Evolutionary conservation across 805 yeast genomes (phyloP).

Genomic region (Lipomyces yamadae): DNA sequence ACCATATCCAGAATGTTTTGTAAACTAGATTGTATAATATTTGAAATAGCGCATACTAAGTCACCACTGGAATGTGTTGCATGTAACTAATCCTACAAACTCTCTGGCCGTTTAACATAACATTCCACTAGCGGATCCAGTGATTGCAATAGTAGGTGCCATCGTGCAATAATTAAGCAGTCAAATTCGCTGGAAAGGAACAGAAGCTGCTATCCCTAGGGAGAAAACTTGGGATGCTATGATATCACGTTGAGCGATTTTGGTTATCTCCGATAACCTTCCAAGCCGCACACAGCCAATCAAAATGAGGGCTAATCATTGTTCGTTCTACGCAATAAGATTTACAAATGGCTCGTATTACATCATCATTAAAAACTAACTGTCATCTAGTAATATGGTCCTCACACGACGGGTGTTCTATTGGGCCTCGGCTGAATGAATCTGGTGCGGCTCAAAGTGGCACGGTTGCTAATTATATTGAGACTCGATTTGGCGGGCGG

Average conservation of each 20-base stretch:
- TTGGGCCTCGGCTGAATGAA: too few relatives aligned
- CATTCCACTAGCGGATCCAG: slow-evolving; percentile 41
- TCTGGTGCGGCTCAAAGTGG: too few relatives aligned
- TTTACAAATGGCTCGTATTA: too few relatives aligned
- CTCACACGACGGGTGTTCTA: too few relatives aligned
- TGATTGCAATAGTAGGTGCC: slow-evolving; percentile 40
- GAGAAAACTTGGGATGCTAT: neutral
- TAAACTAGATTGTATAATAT: slow-evolving; percentile 7
- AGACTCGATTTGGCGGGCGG: too few relatives aligned
- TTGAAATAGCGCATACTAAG: neutral
- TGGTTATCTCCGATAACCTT: neutral
- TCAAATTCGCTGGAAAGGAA: neutral
- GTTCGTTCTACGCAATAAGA: too few relatives aligned
- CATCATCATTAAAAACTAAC: neutral
- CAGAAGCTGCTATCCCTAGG: neutral
- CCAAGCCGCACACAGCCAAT: too few relatives aligned
- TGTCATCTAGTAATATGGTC: neutral
- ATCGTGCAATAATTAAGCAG: slow-evolving; percentile 8
- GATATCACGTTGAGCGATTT: neutral
- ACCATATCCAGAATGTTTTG: neutral
- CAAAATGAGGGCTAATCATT: too few relatives aligned
- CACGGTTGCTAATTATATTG: too few relatives aligned
- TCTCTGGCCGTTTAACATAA: neutral
- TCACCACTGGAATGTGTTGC: neutral
- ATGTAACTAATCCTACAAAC: neutral